Conservation (phyloP, 2,329 filamentous ascomycete genomes). For the Beauveria sp. region DNA sequence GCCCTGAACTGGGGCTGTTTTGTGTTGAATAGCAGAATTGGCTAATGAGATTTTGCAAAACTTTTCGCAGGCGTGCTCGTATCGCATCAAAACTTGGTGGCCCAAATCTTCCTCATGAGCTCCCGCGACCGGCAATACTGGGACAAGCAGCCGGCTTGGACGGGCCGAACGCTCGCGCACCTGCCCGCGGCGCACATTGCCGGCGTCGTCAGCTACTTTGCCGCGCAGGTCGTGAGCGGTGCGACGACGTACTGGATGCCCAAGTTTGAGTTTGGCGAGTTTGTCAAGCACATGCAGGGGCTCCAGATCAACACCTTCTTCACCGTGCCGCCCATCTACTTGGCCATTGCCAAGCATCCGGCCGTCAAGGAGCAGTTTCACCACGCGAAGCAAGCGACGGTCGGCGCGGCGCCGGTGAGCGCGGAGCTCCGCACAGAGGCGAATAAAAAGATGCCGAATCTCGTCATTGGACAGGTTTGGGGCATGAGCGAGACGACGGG, state of each 20-base stretch:
- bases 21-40: no score
- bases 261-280: conserved; percentile 47
- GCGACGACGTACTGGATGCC: conserved; percentile 55
- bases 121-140: conserved; percentile 23
- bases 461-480: conserved; percentile 45
- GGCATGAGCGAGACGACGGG: conserved; percentile 50
- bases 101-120: conserved; percentile 26
- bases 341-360: conserved; percentile 50
- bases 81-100: conserved; percentile 37
- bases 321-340: conserved; percentile 53
- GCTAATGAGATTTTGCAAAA: neutral
- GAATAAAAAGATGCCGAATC: conserved; percentile 38
- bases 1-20: no score
- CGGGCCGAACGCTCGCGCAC: conserved; percentile 32
- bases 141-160: conserved; percentile 20
- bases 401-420: conserved; percentile 50
- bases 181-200: conserved; percentile 40
- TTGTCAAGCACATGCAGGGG: conserved; percentile 43
- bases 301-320: conserved; percentile 48
- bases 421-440: conserved; percentile 44
- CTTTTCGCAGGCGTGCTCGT: conserved; percentile 28
- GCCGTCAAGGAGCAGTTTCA: conserved; percentile 49
- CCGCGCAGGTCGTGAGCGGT: conserved; percentile 33
- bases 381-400: conserved; percentile 36
- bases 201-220: conserved; percentile 36